These are phyloP conservation scores for Glebionis coronaria DNA, from an alignment of 129 eudicot species.

Conservation along the genomic window DNA sequence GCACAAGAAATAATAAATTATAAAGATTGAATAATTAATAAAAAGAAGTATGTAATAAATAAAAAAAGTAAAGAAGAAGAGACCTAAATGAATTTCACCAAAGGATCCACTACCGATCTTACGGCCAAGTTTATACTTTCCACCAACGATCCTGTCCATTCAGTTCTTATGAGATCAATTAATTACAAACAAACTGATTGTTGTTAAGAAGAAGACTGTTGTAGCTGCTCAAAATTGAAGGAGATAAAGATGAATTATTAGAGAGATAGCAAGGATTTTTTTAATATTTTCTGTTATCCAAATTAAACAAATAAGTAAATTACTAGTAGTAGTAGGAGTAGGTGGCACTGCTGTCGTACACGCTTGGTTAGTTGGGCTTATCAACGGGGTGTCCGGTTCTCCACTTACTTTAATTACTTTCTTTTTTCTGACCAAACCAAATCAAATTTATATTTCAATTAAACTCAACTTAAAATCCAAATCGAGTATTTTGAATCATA, in stretches of 20 bases:
- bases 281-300: no score
- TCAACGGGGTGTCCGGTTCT: no score
- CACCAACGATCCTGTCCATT: slow-evolving; percentile 93
- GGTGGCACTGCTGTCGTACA: no score
- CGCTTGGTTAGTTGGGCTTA: no score
- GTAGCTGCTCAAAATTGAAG: no score
- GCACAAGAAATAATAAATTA: slow-evolving; percentile 31
- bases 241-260: slow-evolving; percentile 14
- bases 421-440: no score
- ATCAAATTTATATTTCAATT: no score
- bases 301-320: no score
- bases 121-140: slow-evolving; percentile 94
- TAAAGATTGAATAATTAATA: background rate
- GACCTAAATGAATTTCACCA: slow-evolving; percentile 88
- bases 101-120: slow-evolving; percentile 98
- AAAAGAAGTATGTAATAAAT: background rate
- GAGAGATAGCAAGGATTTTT: background rate
- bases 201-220: background rate
- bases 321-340: no score
- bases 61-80: background rate
- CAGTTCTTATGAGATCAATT: background rate
- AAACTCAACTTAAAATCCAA: no score
- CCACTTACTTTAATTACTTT: no score
- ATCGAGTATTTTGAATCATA: no score
- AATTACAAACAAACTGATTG: background rate